Base-by-base conservation (phyloP, 2,329 filamentous ascomycete species). In the Nothophoma quercina region DNA sequence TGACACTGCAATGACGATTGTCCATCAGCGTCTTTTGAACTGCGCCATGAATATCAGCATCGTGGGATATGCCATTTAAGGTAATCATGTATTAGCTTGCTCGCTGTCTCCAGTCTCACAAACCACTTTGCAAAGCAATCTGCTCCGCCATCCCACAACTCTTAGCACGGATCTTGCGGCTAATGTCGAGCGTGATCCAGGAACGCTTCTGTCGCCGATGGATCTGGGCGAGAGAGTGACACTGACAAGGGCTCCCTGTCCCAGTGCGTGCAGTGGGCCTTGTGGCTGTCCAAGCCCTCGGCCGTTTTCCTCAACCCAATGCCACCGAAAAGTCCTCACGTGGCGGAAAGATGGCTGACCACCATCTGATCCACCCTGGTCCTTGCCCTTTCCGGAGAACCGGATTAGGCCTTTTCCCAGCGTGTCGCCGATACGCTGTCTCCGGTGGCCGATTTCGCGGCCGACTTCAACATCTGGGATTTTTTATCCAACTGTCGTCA, bases 301-400 rank as follows among this genome's bases (percentile, higher is more conserved):
- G 70, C 56, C 51, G 46, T 43, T 39, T 42, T 23, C 13, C 28
- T 43, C 43, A 48, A 44, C 43, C 21, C 60, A 40, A 58, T 65
- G 49, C 50, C 58, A 55, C 69, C 68, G 69, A 67, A 18, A n/a
- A 28, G 30, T 40, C 29, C 62, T 71, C 69, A 71, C 68, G 70
- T 73, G 69, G 69, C 64, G 44, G 54, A 33, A 46, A 51, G 44
- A 33, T 48, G 38, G 50, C 28, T 53, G 43, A 48, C 50, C 5
- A 39, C 44, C 43, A 52, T 58, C 36, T 30, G 10, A 43, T 57
- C 30, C 22, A 52, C 40, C 48, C 39, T 59, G 51, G 56, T 53
- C 60, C 55, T 63, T 62, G 58, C 56, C 47, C 47, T 32, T 55
- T 55, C 54, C 52, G 51, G 55, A 53, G 45, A 16, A 8, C 43